Percentiles rank a stretch among this genome's conserved stretches.
Conservation (phyloP, 225 moss, liverwort and hornwort species). For the Lunularia cruciata region DNA sequence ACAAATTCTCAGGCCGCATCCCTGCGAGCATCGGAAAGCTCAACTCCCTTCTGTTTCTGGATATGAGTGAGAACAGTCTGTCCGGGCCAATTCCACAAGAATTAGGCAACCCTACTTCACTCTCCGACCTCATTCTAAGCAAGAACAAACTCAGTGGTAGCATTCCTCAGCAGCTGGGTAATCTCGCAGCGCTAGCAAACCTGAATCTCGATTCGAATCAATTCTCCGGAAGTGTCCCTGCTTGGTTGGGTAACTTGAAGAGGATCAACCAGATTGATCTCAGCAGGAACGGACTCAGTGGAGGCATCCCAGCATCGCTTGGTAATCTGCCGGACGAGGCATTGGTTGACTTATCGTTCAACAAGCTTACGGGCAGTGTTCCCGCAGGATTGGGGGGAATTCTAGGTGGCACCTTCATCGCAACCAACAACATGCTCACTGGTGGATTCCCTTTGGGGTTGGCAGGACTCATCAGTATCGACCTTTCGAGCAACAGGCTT, state of each 20-base stretch:
- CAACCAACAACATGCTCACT: conserved; percentile 7
- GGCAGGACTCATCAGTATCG: not conserved
- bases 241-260: not conserved
- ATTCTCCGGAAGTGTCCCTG: not conserved
- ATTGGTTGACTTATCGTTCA: conserved; percentile 8
- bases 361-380: conserved; percentile 1
- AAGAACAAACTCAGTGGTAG: not conserved
- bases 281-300: too few relatives aligned
- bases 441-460: conserved; percentile 26
- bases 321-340: not conserved
- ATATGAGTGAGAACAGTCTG: not conserved
- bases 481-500: conserved; percentile 19
- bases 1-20: not conserved
- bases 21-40: not conserved
- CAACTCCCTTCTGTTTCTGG: not conserved
- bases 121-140: not conserved
- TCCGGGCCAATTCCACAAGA: not conserved
- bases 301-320: not conserved
- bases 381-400: conserved; percentile 5
- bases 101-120: not conserved
- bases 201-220: not conserved
- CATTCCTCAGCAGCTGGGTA: not conserved
- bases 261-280: too few relatives aligned
- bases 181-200: not conserved
- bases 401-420: not conserved